Evolutionary conservation across 164 flowering plant species (phyloP), one percentile per base, ranked within the genome.

Genomic region (Buxus sempervirens): DNA sequence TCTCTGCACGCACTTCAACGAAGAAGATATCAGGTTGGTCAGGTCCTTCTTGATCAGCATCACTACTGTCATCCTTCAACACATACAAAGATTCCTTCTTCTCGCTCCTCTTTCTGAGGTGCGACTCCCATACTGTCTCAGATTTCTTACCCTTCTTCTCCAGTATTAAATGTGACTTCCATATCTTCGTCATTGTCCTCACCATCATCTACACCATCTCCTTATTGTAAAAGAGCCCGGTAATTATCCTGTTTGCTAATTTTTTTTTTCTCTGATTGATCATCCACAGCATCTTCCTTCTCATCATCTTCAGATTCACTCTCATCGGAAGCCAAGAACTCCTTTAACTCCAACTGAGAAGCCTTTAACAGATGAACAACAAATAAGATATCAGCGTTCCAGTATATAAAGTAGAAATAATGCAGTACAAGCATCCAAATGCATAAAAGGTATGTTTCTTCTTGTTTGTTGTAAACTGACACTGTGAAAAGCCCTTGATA

Each of bases 161-260:
- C 32, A 88, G 95, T 76, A 77, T 87, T 89, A 75, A 92, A 95
- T 68, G 98, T 92, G 45, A 92, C 90, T 75, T 92, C 99, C 99
- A 95, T 92, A 72, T 95, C 97, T 77, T 81, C 85, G 64, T 71
- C 81, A 48, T 72, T 78, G 6, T 84, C 85, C 53, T 82, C 82
- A 60, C 68, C 81, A 21, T 85, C 87, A 75, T 86, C 96, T 41
- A 90, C 84, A 66, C 77, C 92, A 76, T 78, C 85, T 24, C 86
- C 92, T 67, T 86, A 81, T 60, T 80, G 76, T 58, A 95, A 5
- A 48, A 95, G 84, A 58, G 88, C 82, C 45, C 82, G 90, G 68
- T 88, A 88, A 71, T 25, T 77, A 55, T 90, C 87, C 57, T 41
- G 32, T 60, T 79, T 91, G 24, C 72, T 77, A 24, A 54, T 66